phyloP scores from a whole-genome alignment of 441 rosid genomes.

The Pelargonium cotyledonis region DNA sequence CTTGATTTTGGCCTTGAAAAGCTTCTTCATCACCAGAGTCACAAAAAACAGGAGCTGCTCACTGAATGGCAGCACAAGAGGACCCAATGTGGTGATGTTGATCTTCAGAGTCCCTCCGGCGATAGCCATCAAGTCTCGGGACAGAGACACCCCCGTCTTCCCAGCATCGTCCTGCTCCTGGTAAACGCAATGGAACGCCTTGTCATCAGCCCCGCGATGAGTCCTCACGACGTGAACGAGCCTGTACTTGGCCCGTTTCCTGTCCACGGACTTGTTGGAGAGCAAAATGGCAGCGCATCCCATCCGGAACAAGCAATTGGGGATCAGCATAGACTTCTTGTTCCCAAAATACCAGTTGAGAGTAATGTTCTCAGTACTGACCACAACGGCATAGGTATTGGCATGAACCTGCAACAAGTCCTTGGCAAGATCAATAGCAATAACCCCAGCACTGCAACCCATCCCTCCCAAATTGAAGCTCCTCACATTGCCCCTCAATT shows the following conservation, averaged over 20 bases:
- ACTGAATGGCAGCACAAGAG: constrained; percentile 82
- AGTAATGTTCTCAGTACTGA: constrained; percentile 88
- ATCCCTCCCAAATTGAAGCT: constrained; percentile 83
- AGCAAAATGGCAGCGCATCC: constrained; percentile 71
- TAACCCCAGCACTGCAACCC: constrained; percentile 97
- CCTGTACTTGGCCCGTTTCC: constrained; percentile 53
- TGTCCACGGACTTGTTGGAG: constrained; percentile 54
- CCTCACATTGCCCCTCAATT: constrained; percentile 64
- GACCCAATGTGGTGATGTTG: constrained; percentile 78
- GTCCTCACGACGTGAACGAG: constrained; percentile 77
- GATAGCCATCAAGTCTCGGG: constrained; percentile 75
- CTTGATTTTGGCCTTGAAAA: constrained; percentile 55
- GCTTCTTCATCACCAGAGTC: constrained; percentile 54
- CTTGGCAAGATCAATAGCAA: constrained; percentile 71
- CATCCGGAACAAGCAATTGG: constrained; percentile 75
- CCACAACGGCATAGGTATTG: constrained; percentile 75
- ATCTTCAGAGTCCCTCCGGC: constrained; percentile 83
- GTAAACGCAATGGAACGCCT: constrained; percentile 74
- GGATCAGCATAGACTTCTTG: constrained; percentile 81
- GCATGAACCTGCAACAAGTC: constrained; percentile 75
- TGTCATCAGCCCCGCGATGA: constrained; percentile 75
- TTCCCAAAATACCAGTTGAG: constrained; percentile 87
- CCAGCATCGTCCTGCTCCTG: constrained; percentile 87
- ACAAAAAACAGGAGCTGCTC: constrained; percentile 74
- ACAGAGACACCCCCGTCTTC: constrained; percentile 78